These are phyloP conservation scores for Zygoascus sp. DNA, from an alignment of 1,139 yeast genomes.

Conservation along the genomic window DNA sequence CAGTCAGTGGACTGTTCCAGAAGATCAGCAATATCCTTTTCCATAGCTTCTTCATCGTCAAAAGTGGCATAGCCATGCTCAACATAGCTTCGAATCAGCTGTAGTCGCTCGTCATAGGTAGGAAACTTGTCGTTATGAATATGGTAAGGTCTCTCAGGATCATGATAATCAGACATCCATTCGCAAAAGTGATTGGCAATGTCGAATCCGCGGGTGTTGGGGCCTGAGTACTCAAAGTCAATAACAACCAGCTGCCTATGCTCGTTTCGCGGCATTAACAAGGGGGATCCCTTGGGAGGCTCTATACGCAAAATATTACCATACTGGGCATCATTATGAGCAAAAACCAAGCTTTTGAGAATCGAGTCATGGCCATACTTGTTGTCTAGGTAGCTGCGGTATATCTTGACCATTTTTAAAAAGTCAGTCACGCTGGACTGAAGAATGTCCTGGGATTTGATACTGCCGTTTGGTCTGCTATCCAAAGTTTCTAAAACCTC, in stretches of 20 bases:
- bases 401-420: slow-evolving; percentile 44
- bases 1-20: slow-evolving; percentile 66
- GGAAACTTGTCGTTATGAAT: slow-evolving; percentile 62
- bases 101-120: slow-evolving; percentile 57
- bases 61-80: slow-evolving; percentile 37
- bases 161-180: slow-evolving; percentile 95
- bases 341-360: slow-evolving; percentile 58
- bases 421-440: slow-evolving; percentile 50
- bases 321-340: slow-evolving; percentile 89
- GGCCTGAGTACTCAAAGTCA: slow-evolving; percentile 93
- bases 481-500: slow-evolving; percentile 33
- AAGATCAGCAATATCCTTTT: slow-evolving; percentile 53
- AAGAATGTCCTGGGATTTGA: slow-evolving; percentile 14
- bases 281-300: slow-evolving; percentile 42
- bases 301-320: slow-evolving; percentile 64
- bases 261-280: slow-evolving; percentile 40
- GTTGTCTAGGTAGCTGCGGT: slow-evolving; percentile 59
- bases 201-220: slow-evolving; percentile 88
- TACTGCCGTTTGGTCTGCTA: slow-evolving; percentile 19
- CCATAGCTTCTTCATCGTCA: slow-evolving; percentile 38
- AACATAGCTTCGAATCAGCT: slow-evolving; percentile 70
- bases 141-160: slow-evolving; percentile 55
- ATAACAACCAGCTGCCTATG: slow-evolving; percentile 85
- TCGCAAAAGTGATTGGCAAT: slow-evolving; percentile 85
- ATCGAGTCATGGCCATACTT: slow-evolving; percentile 46